Conservation (phyloP, 495 filamentous ascomycete genomes). For the Diplogelasinospora grovesii region DNA sequence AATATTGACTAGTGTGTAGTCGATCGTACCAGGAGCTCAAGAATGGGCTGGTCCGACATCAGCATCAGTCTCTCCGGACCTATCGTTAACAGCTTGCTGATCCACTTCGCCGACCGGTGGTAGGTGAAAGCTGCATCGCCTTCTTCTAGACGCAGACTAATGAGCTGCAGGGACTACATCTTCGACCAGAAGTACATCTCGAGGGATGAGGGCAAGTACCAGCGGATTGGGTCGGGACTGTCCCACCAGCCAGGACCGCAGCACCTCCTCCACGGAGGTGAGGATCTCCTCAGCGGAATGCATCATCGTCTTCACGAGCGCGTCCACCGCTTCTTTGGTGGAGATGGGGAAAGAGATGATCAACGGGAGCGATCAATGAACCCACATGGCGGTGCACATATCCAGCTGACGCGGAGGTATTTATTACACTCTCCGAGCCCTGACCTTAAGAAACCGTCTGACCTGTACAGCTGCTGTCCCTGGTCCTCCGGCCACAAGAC, state of each 20-base stretch:
- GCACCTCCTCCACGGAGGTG: conserved; percentile 16
- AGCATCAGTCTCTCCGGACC: conserved; percentile 75
- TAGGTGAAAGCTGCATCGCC: conserved; percentile 10
- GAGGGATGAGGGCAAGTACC: conserved; percentile 57
- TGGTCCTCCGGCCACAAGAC: conserved; percentile 65
- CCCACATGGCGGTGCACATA: conserved; percentile 18
- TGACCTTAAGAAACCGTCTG: too few relatives aligned
- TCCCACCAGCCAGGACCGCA: conserved; percentile 12
- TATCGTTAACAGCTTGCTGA: conserved; percentile 66
- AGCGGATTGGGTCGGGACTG: conserved; percentile 35
- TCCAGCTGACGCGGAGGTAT: conserved; percentile 41
- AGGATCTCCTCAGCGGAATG: conserved; percentile 36
- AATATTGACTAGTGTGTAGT: conserved; percentile 36
- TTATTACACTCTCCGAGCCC: too few relatives aligned
- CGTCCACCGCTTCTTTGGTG: conserved; percentile 27
- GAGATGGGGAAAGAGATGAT: conserved; percentile 21
- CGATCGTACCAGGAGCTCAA: conserved; percentile 66
- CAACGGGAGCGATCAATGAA: conserved; percentile 3
- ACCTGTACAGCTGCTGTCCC: conserved; percentile 48
- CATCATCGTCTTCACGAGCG: conserved; percentile 38
- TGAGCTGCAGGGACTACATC: conserved; percentile 63
- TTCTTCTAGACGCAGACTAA: background rate
- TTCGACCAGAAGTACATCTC: conserved; percentile 73
- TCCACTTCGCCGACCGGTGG: conserved; percentile 84
- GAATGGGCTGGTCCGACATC: conserved; percentile 95